These are phyloP conservation scores for Chlorella vulgaris DNA, from an alignment of 139 green algal species.

Conservation along the genomic window DNA sequence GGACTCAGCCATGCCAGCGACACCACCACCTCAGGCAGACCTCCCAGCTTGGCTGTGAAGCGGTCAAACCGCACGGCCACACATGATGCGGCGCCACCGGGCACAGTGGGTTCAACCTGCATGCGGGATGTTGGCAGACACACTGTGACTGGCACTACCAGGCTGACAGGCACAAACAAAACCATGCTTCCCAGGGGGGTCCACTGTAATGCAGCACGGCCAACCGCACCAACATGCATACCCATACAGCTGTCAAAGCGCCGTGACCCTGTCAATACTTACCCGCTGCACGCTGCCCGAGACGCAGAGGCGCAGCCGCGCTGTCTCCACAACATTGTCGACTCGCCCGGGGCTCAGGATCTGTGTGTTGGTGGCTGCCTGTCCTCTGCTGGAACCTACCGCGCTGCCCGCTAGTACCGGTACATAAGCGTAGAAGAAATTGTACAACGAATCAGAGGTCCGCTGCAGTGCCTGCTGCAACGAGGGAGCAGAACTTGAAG, in stretches of 20 bases:
- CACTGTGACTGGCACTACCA: too few species aligned
- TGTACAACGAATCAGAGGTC: not conserved
- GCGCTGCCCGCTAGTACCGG: slow-evolving; percentile 4
- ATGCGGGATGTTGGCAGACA: too few species aligned
- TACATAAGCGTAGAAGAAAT: slow-evolving; percentile 8
- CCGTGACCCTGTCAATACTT: not conserved
- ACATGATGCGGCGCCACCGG: not conserved
- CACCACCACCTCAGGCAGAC: not conserved
- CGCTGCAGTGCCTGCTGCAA: slow-evolving; percentile 23
- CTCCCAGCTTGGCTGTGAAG: not conserved
- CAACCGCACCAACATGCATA: not conserved
- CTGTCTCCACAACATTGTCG: slow-evolving; percentile 14
- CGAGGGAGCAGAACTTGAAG: not conserved
- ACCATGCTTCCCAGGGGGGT: too few species aligned
- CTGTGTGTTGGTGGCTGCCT: slow-evolving; percentile 6
- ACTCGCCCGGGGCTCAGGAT: not conserved
- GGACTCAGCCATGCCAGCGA: slow-evolving; percentile 20
- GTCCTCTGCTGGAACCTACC: not conserved
- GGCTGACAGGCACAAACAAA: too few species aligned
- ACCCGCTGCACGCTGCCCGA: slow-evolving; percentile 19
- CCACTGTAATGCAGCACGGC: too few species aligned
- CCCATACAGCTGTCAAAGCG: too few species aligned
- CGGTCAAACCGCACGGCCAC: slow-evolving; percentile 23
- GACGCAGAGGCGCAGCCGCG: slow-evolving; percentile 15
- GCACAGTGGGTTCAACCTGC: not conserved